Evolutionary conservation across 192 early-diverging fungal species (phyloP), one percentile per base, ranked within the genome.

Genomic region (Linnemannia schmuckeri): DNA sequence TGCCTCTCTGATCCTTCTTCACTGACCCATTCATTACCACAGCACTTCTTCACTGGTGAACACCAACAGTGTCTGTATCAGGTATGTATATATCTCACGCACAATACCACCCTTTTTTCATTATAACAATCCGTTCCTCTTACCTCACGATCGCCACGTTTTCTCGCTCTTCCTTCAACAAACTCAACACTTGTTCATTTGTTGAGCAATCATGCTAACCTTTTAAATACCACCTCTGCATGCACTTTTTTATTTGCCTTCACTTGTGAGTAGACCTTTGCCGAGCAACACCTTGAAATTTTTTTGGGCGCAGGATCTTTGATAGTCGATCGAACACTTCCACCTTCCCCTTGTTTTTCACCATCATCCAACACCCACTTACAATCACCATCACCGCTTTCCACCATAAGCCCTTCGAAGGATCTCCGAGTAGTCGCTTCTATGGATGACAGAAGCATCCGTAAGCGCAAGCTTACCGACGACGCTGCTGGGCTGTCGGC

Each of bases 391-490:
- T 47, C 44, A 70, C 33, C 70, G 41, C 47, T 75, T 81, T 81
- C 61, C 85, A 87, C 30, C 85, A 87, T 87, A 81, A 87, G 85
- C 79, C 85, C 85, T 37, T 81, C 85, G 72, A 87, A 81, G 72
- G 80, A 87, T 86, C 55, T 80, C 72, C 76, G 80, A 69, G 85
- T 81, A 40, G 76, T 68, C 76, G 80, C 80, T 87, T 87, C 85
- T 81, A 87, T 87, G 85, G 85, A 87, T 73, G 85, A 87, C 76
- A 87, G 85, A 81, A 81, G 85, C 85, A 87, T 87, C 85, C 85
- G 85, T 78, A 87, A 87, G 85, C 85, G 85, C 40, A 87, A 80
- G 85, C 85, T 87, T 87, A 87, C 85, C 57, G 85, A 87, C 70
- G 85, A 87, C 66, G 76, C 79, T 79, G 57, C 72, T 75, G 61